Evolutionary conservation across 495 filamentous ascomycete species (phyloP), one percentile per base, ranked within the genome.

Genomic region (Aspergillus panamensis): DNA sequence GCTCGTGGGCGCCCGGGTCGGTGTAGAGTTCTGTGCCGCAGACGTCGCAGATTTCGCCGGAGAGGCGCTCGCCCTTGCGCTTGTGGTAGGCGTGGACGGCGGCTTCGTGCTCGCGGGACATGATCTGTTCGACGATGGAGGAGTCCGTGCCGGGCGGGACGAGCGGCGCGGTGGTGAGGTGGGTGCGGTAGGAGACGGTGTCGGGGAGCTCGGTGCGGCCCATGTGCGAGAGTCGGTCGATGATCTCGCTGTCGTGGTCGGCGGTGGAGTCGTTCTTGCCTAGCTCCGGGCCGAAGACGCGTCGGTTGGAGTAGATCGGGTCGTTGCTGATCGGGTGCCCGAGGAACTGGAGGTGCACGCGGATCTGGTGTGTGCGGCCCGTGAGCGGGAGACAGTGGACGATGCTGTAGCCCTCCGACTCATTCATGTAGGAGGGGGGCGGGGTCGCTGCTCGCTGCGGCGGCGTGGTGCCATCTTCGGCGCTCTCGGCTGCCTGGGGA

Each of bases 271-370:
- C 89, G 50, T 87, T 82, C 49, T 80, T 80, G 7, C 88, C 94
- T 0, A 98, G 81, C 1, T 83, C 80, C 1, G 84, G 77, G 2
- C 95, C 95, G 79, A 95, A 98, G 17, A 97, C 94, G 48, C 83
- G 83, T 56, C 89, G 87, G 65, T 97, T 97, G 63, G 88, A 91
- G 70, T 98, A 98, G 59, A 98, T 98, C 3, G 94, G 94, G 67
- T 98, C 94, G 68, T 97, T 97, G 49, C 87, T 83, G 64, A 98
- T 97, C 3, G 94, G 95, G 64, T 98, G 88, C 8, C 94, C 94
- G 10, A 98, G 74, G 67, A 88, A 96, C 66, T 98, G 94, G 1
- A 98, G 81, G 65, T 98, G 94, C 10, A 98, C 95, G 21, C 94
- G 84, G 17, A 98, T 83, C 67, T 98, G 94, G 66, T 98, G 94